Base-by-base conservation (phyloP, 345 rosid genomes). In the Eucalyptus leucophloia region DNA sequence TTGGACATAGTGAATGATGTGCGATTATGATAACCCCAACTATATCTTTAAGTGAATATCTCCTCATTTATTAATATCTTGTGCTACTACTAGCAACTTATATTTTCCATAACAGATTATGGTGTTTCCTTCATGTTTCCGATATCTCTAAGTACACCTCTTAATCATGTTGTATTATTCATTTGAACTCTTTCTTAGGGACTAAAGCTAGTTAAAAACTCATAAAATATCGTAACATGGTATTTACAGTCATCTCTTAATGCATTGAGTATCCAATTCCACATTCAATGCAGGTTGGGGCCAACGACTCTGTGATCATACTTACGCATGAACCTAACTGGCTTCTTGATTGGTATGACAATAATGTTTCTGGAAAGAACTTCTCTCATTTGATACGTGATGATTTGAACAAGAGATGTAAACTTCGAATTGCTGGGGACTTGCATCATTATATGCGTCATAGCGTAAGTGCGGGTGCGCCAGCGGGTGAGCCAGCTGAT, bases 331-430 rank as follows among this genome's bases (percentile, higher is more conserved):
- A 97, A 94, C 99, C 99, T 47, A 94, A 91, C 88, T 98, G 99
- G 99, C 98, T 98, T 93, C 96, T 97, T 91, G 99, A 98, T 95
- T 98, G 98, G 96, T 98, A 98, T 90, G 95, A 97, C 97, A 93
- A 94, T 89, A 91, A 91, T 65, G 92, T 91, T 86, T 56, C 60
- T 9, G 28, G 97, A 88, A 95, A 94, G 90, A 98, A 98, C 91
- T 95, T 98, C 92, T 89, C 93, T 50, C 96, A 97, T 91, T 93
- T 98, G 92, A 94, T 96, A 91, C 89, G 95, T 91, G 96, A 96
- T 90, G 91, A 93, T 92, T 92, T 98, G 92, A 95, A 95, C 89
- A 96, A 96, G 93, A 96, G 98, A 92, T 98, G 99, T 89, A 98
- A 96, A 90, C 98, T 98, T 91, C 94, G 97, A 92, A 91, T 98